Conservation (phyloP, 139 green algal genomes). For the Gonium pectorale region DNA sequence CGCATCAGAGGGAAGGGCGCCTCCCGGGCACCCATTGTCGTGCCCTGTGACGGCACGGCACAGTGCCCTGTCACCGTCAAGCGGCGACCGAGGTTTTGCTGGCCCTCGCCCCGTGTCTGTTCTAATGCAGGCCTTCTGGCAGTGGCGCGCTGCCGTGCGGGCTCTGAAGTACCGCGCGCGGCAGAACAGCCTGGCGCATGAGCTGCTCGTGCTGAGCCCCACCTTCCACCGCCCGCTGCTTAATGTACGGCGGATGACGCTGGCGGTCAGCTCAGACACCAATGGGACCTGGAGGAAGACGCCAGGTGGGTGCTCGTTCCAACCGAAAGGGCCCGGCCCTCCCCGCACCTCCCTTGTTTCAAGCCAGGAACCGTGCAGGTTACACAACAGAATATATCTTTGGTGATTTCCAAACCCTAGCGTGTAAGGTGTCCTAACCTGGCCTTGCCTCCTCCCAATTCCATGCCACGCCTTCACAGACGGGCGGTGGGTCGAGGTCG, state of each 20-base stretch:
- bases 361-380: no score
- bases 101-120: no score
- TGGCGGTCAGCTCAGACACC: slow-evolving; percentile 50
- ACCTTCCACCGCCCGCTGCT: slow-evolving; percentile 52
- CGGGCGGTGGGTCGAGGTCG: slow-evolving; percentile 32
- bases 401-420: no score
- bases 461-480: background rate
- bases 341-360: no score
- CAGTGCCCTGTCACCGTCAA: no score
- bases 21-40: no score
- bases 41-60: no score
- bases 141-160: slow-evolving; percentile 53
- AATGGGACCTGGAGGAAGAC: slow-evolving; percentile 48
- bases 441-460: no score
- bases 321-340: no score
- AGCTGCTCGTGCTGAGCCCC: slow-evolving; percentile 45
- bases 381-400: no score
- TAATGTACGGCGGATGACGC: slow-evolving; percentile 56
- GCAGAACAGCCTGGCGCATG: slow-evolving; percentile 21
- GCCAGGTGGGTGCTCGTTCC: slow-evolving; percentile 21
- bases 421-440: no score
- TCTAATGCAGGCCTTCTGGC: slow-evolving; percentile 51
- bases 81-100: no score
- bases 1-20: background rate
- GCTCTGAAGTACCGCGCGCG: slow-evolving; percentile 37